phyloP scores from a whole-genome alignment of 1,139 yeast genomes.

The Candida labiduridarum region DNA sequence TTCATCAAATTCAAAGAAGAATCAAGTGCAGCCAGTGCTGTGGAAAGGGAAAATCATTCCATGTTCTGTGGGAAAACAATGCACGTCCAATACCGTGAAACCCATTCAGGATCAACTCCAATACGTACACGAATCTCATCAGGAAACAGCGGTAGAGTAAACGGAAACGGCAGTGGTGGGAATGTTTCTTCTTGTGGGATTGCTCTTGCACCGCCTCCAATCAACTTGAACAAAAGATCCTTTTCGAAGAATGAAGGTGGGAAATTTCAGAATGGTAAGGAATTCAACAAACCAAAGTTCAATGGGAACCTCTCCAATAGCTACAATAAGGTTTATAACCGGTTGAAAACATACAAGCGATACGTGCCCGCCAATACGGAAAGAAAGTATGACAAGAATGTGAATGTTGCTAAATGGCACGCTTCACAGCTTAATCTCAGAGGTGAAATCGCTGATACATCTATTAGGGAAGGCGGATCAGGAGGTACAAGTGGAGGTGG shows the following conservation, averaged over 20 bases:
- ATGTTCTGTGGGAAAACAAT: slow-evolving; percentile 71
- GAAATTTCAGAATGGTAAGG: slow-evolving; percentile 6
- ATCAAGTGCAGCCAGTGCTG: slow-evolving; percentile 80
- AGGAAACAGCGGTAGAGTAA: neutral
- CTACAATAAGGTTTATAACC: slow-evolving; percentile 11
- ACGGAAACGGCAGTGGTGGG: neutral
- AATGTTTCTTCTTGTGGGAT: slow-evolving; percentile 27
- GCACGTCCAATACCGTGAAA: slow-evolving; percentile 81
- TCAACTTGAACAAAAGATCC: slow-evolving; percentile 51
- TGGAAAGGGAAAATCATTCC: slow-evolving; percentile 80
- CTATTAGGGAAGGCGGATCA: neutral
- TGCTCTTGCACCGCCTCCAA: slow-evolving; percentile 75
- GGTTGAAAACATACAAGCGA: neutral
- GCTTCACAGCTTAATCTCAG: slow-evolving; percentile 14
- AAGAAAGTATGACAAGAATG: neutral
- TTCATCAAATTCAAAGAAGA: slow-evolving; percentile 67
- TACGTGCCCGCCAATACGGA: slow-evolving; percentile 1
- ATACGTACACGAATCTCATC: neutral
- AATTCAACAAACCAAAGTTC: slow-evolving; percentile 15
- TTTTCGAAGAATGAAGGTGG: slow-evolving; percentile 3
- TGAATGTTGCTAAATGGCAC: slow-evolving; percentile 10
- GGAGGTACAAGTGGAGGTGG: neutral
- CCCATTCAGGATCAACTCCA: slow-evolving; percentile 28
- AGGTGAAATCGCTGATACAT: slow-evolving; percentile 6
- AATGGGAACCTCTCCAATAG: slow-evolving; percentile 19